Percentiles rank a stretch among this genome's conserved stretches.
Evolutionary conservation across 495 filamentous ascomycete species (phyloP).

Genomic region (Chaetomium fimeti): DNA sequence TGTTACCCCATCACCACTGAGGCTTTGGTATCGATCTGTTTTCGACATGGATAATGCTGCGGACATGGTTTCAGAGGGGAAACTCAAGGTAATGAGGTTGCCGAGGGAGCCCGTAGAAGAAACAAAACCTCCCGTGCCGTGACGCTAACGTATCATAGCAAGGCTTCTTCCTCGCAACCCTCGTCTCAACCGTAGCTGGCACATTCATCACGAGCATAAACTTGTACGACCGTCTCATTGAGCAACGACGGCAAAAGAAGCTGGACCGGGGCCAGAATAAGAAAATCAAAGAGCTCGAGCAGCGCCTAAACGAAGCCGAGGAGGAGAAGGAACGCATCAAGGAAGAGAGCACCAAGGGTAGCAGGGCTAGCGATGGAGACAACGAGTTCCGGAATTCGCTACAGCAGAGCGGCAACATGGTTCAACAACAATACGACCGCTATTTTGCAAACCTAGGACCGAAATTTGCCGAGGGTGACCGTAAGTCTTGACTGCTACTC

Average conservation of each 20-base stretch:
- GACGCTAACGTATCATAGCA: slow-evolving; percentile 24
- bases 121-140: not conserved
- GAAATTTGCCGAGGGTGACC: slow-evolving; percentile 38
- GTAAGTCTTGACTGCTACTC: slow-evolving; percentile 21
- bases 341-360: not conserved
- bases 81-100: slow-evolving; percentile 26
- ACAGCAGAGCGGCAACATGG: slow-evolving; percentile 28
- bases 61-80: slow-evolving; percentile 55
- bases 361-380: not conserved
- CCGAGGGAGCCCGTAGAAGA: too few relatives aligned
- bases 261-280: slow-evolving; percentile 36
- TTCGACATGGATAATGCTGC: slow-evolving; percentile 59
- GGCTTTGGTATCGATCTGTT: too few relatives aligned
- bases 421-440: slow-evolving; percentile 36
- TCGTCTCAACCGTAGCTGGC: slow-evolving; percentile 41
- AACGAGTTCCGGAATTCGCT: slow-evolving; percentile 31
- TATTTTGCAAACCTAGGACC: slow-evolving; percentile 31
- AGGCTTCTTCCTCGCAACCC: slow-evolving; percentile 40
- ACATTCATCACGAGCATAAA: slow-evolving; percentile 42
- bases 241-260: slow-evolving; percentile 37
- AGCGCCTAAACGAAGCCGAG: slow-evolving; percentile 33
- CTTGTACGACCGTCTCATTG: slow-evolving; percentile 38
- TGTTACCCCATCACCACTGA: too few relatives aligned
- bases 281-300: slow-evolving; percentile 39
- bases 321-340: slow-evolving; percentile 7